These are phyloP conservation scores for Phytophthora ramorum DNA, from an alignment of 352 stramenopile genomes.

Conservation along the genomic window DNA sequence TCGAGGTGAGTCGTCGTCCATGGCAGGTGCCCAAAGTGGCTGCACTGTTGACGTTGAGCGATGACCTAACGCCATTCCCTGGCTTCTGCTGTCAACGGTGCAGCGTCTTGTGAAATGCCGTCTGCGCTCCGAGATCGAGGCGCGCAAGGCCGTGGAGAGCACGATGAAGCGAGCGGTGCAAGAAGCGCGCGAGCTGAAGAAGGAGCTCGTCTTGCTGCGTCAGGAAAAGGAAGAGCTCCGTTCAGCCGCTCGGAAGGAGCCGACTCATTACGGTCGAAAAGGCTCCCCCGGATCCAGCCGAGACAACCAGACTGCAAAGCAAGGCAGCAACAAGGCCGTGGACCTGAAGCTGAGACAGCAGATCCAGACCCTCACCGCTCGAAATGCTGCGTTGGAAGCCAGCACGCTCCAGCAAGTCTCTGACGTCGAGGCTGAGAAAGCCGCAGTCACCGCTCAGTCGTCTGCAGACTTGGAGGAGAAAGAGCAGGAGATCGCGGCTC, in stretches of 20 bases:
- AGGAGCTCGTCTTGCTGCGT: slow-evolving; percentile 74
- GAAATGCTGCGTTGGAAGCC: slow-evolving; percentile 20
- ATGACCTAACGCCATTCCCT: not conserved
- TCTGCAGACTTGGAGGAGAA: slow-evolving; percentile 35
- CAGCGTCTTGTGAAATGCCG: slow-evolving; percentile 83
- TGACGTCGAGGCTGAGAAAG: slow-evolving; percentile 34
- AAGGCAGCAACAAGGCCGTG: slow-evolving; percentile 23
- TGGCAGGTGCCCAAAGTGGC: not conserved
- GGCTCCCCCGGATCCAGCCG: not conserved
- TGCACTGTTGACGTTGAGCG: not conserved
- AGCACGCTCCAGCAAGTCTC: slow-evolving; percentile 37
- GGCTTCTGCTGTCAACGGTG: not conserved
- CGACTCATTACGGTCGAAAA: slow-evolving; percentile 3
- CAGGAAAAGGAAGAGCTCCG: slow-evolving; percentile 76
- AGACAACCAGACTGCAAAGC: slow-evolving; percentile 11
- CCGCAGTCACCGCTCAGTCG: slow-evolving; percentile 14
- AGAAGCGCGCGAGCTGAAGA: slow-evolving; percentile 77
- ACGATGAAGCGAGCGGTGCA: slow-evolving; percentile 82
- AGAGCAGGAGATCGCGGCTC: slow-evolving; percentile 16
- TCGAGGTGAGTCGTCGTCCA: slow-evolving; percentile 45
- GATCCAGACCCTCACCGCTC: slow-evolving; percentile 35
- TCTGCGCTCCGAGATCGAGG: slow-evolving; percentile 75
- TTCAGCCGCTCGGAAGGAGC: slow-evolving; percentile 32
- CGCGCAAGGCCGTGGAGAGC: slow-evolving; percentile 69
- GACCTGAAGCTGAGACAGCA: slow-evolving; percentile 37